Evolutionary conservation across 768 basidiomycete species (phyloP).

Genomic region (Suillus subluteus): DNA sequence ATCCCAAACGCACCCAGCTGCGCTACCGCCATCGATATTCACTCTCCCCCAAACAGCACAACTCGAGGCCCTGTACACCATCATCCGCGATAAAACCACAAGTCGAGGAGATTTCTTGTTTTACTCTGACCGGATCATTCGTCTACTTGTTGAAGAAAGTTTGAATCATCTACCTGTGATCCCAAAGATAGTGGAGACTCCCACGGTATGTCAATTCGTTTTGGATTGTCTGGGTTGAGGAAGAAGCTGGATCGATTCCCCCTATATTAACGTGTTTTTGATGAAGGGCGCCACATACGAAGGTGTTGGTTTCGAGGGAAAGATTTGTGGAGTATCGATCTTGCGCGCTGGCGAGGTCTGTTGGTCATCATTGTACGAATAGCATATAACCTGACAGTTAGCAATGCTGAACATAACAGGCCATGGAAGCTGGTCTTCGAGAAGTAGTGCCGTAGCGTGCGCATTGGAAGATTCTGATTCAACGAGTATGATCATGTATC

Average conservation of each 20-base stretch:
- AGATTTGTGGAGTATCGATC: constrained; percentile 96
- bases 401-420: constrained; percentile 45
- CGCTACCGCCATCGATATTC: constrained; percentile 81
- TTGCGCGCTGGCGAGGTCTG: constrained; percentile 89
- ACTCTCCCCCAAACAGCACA: constrained; percentile 90
- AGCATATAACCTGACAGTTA: not conserved
- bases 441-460: constrained; percentile 93
- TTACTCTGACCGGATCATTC: constrained; percentile 91
- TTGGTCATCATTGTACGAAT: not conserved
- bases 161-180: constrained; percentile 87
- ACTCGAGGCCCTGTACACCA: constrained; percentile 93
- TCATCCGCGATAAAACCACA: constrained; percentile 89
- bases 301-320: constrained; percentile 94
- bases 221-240: not conserved
- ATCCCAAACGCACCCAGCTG: constrained; percentile 38
- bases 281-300: constrained; percentile 77
- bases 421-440: constrained; percentile 96
- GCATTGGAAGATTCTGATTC: constrained; percentile 98
- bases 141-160: constrained; percentile 80
- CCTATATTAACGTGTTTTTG: constrained; percentile 9
- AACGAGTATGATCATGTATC: constrained; percentile 60
- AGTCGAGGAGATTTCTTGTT: constrained; percentile 94
- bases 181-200: constrained; percentile 76
- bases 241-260: not conserved
- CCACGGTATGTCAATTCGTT: constrained; percentile 59